Conservation (phyloP, 352 stramenopile species). For the Pythium folliculosum region DNA sequence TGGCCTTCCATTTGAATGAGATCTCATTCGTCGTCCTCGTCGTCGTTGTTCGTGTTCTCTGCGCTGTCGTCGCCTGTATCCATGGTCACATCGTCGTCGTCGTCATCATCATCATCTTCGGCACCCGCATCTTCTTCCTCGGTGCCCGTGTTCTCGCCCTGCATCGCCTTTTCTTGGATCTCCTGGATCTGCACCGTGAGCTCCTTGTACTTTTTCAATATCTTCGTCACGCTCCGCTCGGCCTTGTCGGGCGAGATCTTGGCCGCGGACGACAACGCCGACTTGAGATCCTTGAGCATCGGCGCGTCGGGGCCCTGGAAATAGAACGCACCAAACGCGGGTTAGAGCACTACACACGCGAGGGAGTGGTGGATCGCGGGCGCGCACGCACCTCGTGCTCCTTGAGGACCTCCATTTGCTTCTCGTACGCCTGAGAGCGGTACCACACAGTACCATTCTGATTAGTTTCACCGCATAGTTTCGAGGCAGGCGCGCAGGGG, state of each 20-base stretch:
- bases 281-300: conserved; percentile 68
- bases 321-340: no score
- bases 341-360: no score
- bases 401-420: conserved; percentile 79
- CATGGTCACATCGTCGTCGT: conserved; percentile 18
- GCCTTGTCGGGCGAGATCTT: conserved; percentile 70
- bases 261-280: conserved; percentile 47
- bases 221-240: conserved; percentile 61
- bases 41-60: conserved; percentile 31
- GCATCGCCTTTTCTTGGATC: conserved; percentile 53
- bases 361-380: not conserved
- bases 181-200: conserved; percentile 68
- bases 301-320: conserved; percentile 32
- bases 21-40: conserved; percentile 31
- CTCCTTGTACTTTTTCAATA: conserved; percentile 76
- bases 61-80: conserved; percentile 20
- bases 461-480: no score
- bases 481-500: no score
- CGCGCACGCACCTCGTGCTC: conserved; percentile 64
- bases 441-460: no score
- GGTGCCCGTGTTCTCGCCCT: conserved; percentile 48
- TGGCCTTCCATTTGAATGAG: no score
- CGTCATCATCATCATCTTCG: conserved; percentile 27
- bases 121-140: conserved; percentile 47
- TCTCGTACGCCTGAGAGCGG: conserved; percentile 60